Evolutionary conservation across 192 early-diverging fungal genomes (phyloP).

Genomic region (Coemansia sp.): DNA sequence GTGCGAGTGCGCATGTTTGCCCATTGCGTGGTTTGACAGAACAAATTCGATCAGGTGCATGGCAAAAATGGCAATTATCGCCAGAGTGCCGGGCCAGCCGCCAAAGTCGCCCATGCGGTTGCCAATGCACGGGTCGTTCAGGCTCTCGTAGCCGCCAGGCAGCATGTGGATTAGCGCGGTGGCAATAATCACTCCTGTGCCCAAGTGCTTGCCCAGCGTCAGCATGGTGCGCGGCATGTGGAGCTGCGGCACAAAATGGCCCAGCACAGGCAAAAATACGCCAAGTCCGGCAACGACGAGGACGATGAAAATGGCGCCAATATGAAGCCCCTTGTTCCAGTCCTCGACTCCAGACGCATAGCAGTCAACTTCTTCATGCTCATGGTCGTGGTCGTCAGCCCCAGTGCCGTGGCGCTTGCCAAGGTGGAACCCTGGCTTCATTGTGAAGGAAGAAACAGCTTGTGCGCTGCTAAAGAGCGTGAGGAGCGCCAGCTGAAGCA

Average conservation of each 20-base stretch:
- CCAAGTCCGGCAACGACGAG: constrained; percentile 57
- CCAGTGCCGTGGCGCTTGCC: constrained; percentile 24
- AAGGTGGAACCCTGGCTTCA: background rate
- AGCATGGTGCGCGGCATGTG: constrained; percentile 45
- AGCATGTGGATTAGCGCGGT: constrained; percentile 81
- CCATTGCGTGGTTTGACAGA: constrained; percentile 48
- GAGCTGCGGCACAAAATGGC: constrained; percentile 34
- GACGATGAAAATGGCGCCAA: constrained; percentile 61
- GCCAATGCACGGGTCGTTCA: constrained; percentile 59
- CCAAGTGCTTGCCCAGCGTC: constrained; percentile 60
- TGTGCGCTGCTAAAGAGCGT: constrained; percentile 7
- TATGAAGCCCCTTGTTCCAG: constrained; percentile 53
- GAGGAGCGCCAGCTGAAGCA: background rate
- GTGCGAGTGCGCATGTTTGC: constrained; percentile 30
- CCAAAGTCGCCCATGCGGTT: constrained; percentile 52
- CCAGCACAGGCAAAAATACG: constrained; percentile 57
- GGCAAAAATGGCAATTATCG: constrained; percentile 62
- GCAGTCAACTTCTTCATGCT: constrained; percentile 29
- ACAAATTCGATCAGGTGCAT: constrained; percentile 70
- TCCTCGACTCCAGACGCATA: constrained; percentile 29
- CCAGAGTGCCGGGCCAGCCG: constrained; percentile 60
- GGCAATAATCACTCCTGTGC: constrained; percentile 72
- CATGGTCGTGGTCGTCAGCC: constrained; percentile 15
- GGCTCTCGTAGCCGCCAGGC: constrained; percentile 55
- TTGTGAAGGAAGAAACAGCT: background rate